Conservation (phyloP, 2,329 filamentous ascomycete species). For the Penicillium sp. region DNA sequence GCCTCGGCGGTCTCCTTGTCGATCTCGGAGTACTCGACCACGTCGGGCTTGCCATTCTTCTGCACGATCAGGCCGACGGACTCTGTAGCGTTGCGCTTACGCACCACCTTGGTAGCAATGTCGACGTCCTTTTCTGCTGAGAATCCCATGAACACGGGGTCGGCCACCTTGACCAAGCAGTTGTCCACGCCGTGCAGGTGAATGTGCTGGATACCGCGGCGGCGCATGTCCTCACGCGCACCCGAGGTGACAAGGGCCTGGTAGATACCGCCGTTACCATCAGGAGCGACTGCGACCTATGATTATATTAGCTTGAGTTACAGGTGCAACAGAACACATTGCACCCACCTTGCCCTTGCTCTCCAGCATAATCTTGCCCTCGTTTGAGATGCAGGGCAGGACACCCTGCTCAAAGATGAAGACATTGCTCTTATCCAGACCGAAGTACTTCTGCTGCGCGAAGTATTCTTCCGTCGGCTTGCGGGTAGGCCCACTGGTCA, state of each 20-base stretch:
- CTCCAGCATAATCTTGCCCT: conserved; percentile 94
- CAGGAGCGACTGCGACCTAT: conserved; percentile 82
- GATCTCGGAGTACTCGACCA: conserved; percentile 98
- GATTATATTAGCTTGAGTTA: conserved; percentile 5
- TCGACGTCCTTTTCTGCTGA: conserved; percentile 81
- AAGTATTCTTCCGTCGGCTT: conserved; percentile 93
- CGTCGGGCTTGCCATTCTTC: conserved; percentile 93
- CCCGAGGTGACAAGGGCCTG: conserved; percentile 76
- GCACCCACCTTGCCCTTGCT: conserved; percentile 67
- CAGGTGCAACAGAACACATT: background rate
- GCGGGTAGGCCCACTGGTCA: conserved; percentile 94
- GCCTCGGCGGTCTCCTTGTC: conserved; percentile 84
- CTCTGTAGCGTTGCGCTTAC: conserved; percentile 94
- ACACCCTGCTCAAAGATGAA: conserved; percentile 95
- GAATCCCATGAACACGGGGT: conserved; percentile 93
- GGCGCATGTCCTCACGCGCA: conserved; percentile 80
- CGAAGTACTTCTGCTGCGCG: conserved; percentile 83
- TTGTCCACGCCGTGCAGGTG: conserved; percentile 99
- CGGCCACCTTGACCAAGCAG: conserved; percentile 97
- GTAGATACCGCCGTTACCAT: conserved; percentile 97
- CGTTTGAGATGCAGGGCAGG: conserved; percentile 92
- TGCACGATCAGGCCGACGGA: conserved; percentile 89
- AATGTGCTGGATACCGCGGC: conserved; percentile 86
- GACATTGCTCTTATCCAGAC: conserved; percentile 77
- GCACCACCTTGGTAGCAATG: conserved; percentile 98